A percentile compares a stretch with the other conserved stretches of the same genome.
These are phyloP conservation scores for Macrocybe sp. DNA, from an alignment of 1,284 basidiomycete genomes.

Conservation along the genomic window DNA sequence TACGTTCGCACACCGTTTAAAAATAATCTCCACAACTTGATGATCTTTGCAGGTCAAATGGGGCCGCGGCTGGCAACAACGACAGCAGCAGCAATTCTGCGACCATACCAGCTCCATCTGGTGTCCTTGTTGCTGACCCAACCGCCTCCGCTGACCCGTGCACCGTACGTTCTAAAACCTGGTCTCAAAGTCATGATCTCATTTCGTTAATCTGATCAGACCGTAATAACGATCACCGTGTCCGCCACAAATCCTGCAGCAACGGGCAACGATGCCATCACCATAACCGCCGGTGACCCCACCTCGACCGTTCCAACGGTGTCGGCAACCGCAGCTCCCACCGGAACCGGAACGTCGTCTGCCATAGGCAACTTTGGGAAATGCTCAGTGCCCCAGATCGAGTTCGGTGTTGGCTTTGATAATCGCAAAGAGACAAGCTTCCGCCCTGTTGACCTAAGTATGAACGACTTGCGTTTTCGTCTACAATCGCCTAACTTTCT, in stretches of 20 bases:
- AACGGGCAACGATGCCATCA: slow-evolving; percentile 21
- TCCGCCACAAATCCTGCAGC: slow-evolving; percentile 22
- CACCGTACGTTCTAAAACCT: slow-evolving; percentile 13
- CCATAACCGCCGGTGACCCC: slow-evolving; percentile 25
- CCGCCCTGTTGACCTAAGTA: slow-evolving; percentile 40
- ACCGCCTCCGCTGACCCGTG: slow-evolving; percentile 13
- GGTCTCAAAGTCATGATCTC: not conserved
- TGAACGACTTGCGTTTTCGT: slow-evolving; percentile 7
- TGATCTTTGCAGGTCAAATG: slow-evolving; percentile 2
- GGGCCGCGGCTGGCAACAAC: slow-evolving; percentile 11
- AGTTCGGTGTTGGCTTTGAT: slow-evolving; percentile 57
- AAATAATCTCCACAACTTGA: slow-evolving; percentile 5
- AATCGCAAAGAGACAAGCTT: slow-evolving; percentile 53
- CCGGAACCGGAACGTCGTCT: slow-evolving; percentile 14
- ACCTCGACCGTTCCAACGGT: slow-evolving; percentile 19
- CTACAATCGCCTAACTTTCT: slow-evolving; percentile 8
- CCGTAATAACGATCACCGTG: slow-evolving; percentile 27
- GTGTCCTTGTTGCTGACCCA: slow-evolving; percentile 11
- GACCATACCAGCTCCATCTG: not conserved
- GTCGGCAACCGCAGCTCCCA: slow-evolving; percentile 16
- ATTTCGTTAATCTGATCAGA: slow-evolving; percentile 12
- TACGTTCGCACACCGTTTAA: slow-evolving; percentile 4
- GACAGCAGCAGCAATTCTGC: slow-evolving; percentile 10
- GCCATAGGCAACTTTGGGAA: slow-evolving; percentile 49
- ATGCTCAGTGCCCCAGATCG: slow-evolving; percentile 54